Evolutionary conservation across 768 basidiomycete genomes (phyloP).

Genomic region (Rubroboletus pulcherrimus): DNA sequence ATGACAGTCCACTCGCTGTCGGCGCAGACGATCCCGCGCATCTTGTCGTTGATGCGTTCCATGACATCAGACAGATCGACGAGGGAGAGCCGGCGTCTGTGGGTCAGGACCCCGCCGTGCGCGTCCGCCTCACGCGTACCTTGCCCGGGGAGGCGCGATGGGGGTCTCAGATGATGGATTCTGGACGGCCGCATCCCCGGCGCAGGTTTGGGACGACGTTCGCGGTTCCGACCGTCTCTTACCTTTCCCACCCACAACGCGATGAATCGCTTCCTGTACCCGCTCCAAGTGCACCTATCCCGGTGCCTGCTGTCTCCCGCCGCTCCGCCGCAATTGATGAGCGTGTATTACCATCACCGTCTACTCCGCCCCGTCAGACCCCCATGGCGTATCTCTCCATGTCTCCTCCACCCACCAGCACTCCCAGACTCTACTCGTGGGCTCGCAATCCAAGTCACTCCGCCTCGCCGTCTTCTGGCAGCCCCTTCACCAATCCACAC

Average conservation of each 20-base stretch:
- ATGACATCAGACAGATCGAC: conserved; percentile 21
- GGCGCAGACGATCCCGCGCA: conserved; percentile 41
- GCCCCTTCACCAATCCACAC: conserved; percentile 53
- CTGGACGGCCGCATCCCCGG: conserved; percentile 1
- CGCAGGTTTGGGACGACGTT: conserved; percentile 1
- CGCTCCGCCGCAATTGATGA: conserved; percentile 23
- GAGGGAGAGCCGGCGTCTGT: conserved; percentile 2
- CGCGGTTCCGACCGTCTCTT: background rate
- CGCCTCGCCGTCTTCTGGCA: conserved; percentile 32
- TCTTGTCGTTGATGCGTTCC: conserved; percentile 38
- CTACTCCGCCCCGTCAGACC: conserved; percentile 32
- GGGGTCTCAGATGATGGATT: conserved; percentile 1
- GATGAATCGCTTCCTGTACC: conserved; percentile 15
- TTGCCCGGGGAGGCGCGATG: conserved; percentile 8
- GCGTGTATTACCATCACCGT: conserved; percentile 15
- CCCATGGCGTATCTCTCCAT: conserved; percentile 31
- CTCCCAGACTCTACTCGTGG: conserved; percentile 60
- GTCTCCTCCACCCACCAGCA: conserved; percentile 52
- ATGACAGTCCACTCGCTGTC: conserved; percentile 47
- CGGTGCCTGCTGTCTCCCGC: conserved; percentile 25
- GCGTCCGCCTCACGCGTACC: conserved; percentile 21
- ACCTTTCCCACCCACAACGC: conserved; percentile 3
- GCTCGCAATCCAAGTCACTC: conserved; percentile 34
- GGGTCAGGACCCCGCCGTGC: conserved; percentile 14
- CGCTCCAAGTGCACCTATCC: conserved; percentile 27